These are phyloP conservation scores for Volvariella surrecta DNA, from an alignment of 1,284 basidiomycete species.

Conservation along the genomic window DNA sequence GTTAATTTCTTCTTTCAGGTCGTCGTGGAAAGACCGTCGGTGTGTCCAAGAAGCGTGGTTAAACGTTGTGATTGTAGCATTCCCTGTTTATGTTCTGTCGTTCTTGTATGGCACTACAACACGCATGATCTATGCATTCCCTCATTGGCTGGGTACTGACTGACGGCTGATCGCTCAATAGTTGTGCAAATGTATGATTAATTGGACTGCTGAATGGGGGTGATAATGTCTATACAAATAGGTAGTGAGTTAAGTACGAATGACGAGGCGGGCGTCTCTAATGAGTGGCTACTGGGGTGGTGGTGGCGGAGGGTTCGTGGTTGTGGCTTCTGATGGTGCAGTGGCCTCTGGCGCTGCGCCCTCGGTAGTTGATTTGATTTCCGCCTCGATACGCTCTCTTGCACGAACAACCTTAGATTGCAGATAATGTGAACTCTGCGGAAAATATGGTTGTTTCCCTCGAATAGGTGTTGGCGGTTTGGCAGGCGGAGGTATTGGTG, in stretches of 20 bases:
- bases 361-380: constrained; percentile 53
- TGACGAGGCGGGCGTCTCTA: no score
- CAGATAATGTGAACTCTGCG: constrained; percentile 81
- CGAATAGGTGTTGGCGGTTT: constrained; percentile 39
- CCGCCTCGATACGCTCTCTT: constrained; percentile 89
- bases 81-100: background rate
- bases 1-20: constrained; percentile 31
- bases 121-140: background rate
- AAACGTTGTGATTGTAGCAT: background rate
- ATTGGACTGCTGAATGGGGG: no score
- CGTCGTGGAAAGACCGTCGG: constrained; percentile 89
- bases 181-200: no score
- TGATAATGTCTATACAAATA: no score
- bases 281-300: no score
- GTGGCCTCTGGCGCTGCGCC: no score
- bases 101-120: constrained; percentile 1
- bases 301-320: no score
- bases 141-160: no score
- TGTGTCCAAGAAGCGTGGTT: constrained; percentile 89
- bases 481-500: constrained; percentile 45
- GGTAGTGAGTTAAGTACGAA: no score
- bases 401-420: constrained; percentile 96
- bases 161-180: no score
- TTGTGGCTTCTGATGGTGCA: no score
- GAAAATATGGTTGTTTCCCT: constrained; percentile 30